Evolutionary conservation across 129 eudicot species (phyloP), one percentile per base, ranked within the genome.

Genomic region (Dittrichia graveolens): DNA sequence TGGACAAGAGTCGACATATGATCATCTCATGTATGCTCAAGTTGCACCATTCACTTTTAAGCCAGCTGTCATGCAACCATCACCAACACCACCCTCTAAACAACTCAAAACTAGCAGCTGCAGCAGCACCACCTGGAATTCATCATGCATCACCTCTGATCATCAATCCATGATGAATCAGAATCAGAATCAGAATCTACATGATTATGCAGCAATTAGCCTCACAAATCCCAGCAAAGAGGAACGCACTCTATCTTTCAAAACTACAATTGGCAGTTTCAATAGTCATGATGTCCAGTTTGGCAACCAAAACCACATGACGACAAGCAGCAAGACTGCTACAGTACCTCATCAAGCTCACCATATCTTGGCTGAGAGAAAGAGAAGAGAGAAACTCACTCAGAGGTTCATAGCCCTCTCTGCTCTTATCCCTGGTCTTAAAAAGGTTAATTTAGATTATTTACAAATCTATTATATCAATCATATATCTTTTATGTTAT

Each of bases 381-480:
- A 85, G 58, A 71, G 90, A 61, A 75, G 90, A 71, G 84, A 85
- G 37, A 82, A 70, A 61, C 91, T 86, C 52, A 78, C 80, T 37
- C 77, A 86, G 45, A 74, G 82, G 50, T 80, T 86, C 71, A 81
- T 83, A 12, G 88, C 91, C 15, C 88, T 86, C 19, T 86, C 88
- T 40, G 84, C 91, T 41, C 72, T 86, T 18, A 61, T 86, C 68
- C 91, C 91, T 7, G 88, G 83, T 70, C 85, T 91, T 38, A 91
- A 88, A 79, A 91, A 85, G 97, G 95, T 85, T 77, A 47, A 45
- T 3, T 14, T 14, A 4, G 7, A 43, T 19, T 4, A 8, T 53
- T 19, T 64, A 14, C 58, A 6, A 7, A 7, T 14, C 2, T 4
- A 31, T 9, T 2, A 8, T 12, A 46, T 46, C 52, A 50, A 24